A percentile compares a stretch with the other conserved stretches of the same genome.
phyloP scores from a whole-genome alignment of 2,329 filamentous ascomycete genomes.

The Cladosporium halotolerans region DNA sequence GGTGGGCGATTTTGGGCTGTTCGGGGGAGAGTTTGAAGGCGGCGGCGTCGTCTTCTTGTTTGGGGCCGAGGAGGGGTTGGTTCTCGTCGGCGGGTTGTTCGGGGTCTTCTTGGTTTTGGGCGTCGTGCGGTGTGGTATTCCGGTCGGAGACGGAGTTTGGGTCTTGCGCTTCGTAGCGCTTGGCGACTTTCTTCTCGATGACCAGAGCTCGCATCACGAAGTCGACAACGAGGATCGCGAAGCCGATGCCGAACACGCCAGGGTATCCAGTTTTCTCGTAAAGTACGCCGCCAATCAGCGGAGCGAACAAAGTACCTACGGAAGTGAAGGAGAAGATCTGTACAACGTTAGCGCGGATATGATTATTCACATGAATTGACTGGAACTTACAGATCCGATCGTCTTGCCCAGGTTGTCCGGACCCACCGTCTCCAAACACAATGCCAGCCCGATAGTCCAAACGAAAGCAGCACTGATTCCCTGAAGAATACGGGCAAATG shows the following conservation, averaged over 20 bases:
- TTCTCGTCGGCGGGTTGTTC: constrained; percentile 26
- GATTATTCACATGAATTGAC: neutral
- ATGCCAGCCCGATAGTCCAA: constrained; percentile 54
- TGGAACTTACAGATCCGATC: constrained; percentile 48
- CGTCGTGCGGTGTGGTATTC: neutral
- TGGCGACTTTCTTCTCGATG: constrained; percentile 57
- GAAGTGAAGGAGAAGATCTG: constrained; percentile 55
- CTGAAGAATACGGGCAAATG: constrained; percentile 51
- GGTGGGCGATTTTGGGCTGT: constrained; percentile 34
- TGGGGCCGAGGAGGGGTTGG: constrained; percentile 33
- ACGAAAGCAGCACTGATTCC: constrained; percentile 54
- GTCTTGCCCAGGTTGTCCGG: constrained; percentile 53
- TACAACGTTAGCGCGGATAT: neutral
- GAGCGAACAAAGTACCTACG: constrained; percentile 51
- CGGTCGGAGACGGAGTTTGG: constrained; percentile 7
- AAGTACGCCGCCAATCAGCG: constrained; percentile 54
- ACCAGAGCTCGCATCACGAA: constrained; percentile 54
- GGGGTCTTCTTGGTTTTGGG: neutral
- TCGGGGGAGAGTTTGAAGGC: constrained; percentile 40
- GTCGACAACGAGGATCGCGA: constrained; percentile 51
- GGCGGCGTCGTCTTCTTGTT: constrained; percentile 25
- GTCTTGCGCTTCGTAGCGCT: constrained; percentile 33
- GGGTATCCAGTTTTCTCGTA: constrained; percentile 54
- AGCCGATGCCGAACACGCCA: constrained; percentile 53
- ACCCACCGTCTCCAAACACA: constrained; percentile 54